Evolutionary conservation across 805 yeast species (phyloP), one percentile per base, ranked within the genome.

Genomic region (Kuraishia borneana): DNA sequence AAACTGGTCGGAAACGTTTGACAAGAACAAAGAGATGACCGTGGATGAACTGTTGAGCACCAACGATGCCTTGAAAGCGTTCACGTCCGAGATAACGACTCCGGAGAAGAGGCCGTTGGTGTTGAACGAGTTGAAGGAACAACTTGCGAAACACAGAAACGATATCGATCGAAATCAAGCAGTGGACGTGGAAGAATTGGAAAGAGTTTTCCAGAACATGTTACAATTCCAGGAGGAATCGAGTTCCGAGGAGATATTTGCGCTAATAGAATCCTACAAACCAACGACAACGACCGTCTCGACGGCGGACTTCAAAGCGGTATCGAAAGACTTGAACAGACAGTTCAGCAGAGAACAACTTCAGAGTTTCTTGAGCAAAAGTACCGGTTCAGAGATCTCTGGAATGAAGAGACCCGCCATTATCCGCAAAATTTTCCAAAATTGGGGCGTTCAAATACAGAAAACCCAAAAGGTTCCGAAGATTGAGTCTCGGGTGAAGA

Each of bases 221-320:
- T 42, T 56, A 46, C 46, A 49, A 3, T 57, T 54, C 40, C 42
- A 48, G 36, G 37, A 46, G 14, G 44, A 40, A 12, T 34, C 51
- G 8, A 38, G 51, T 1, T 37, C 36, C 12, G 48, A 46, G 9
- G 51, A 50, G 21, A 30, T 56, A 21, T 36, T 47, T 18, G 35
- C 35, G 18, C 41, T 42, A 21, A 51, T 58, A 21, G 58, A 53
- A 34, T 39, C 43, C 10, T 36, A 54, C 37, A 46, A 39, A 34
- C 63, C 63, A 2, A 18, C 35, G 3, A 39, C 36, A 7, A 21
- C 20, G 6, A 23, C 31, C 2, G 36, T 56, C 6, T 47, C 60
- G 1, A 18, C 36, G 1, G 42, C 40, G 16, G 37, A 39, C 26
- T 43, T 45, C 40, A 39, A 44, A 8, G 48, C 46, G 27, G 34